Evolutionary conservation across 495 filamentous ascomycete species (phyloP), one percentile per base, ranked within the genome.

Genomic region (Podospora fimiseda): DNA sequence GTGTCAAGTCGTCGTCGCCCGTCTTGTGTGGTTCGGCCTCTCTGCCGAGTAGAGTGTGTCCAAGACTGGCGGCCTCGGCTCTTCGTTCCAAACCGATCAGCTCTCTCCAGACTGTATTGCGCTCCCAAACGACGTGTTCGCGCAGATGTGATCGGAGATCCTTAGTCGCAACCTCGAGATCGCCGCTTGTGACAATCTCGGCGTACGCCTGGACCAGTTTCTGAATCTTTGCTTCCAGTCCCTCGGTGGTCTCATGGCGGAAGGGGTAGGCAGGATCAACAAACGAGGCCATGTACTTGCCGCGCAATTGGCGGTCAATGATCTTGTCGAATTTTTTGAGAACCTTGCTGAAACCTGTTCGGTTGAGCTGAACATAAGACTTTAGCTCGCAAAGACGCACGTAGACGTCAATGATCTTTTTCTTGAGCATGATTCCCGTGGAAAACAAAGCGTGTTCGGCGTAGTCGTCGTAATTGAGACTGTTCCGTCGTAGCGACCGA

Each of bases 321-420:
- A 87, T 96, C 76, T 99, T 99, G 74, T 99, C 93, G 63, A 93
- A 99, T 67, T 99, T 99, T 74, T 99, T 99, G 58, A 96, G 70
- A 2, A 90, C 90, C 70, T 99, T 99, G 39, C 82, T 79, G 70
- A 99, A 99, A 2, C 93, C 93, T 0, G 93, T 99, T 70, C 83
- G 85, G 74, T 99, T 99, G 40, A 99, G 77, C 70, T 99, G 93
- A 48, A 93, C 82, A 65, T 91, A 99, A 13, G 91, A 96, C 65
- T 95, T 89, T 51, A 99, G 80, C 58, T 95, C 93, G 71, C 93
- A 96, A n/a, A 97, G 72, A 51, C 87, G 85, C 47, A 97, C 94
- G 60, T 96, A 99, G 46, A 88, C 72, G 60, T 84, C 86, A 51
- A 94, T 81, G 43, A 86, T 83, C 30, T 90, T 80, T 71, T 94